phyloP scores from a whole-genome alignment of 345 rosid species.

The Moringa oleifera region DNA sequence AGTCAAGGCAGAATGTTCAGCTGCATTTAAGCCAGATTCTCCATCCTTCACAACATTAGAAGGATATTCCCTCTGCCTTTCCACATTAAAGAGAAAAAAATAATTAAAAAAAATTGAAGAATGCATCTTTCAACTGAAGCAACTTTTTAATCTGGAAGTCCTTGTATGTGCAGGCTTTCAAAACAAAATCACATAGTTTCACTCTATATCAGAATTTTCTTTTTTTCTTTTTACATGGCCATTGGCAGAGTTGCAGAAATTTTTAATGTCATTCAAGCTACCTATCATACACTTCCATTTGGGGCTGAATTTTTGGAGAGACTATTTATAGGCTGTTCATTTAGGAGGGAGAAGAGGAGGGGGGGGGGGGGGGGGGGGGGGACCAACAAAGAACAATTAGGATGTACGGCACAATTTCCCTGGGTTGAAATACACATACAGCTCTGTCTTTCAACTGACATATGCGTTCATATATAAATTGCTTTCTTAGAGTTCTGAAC shows the following conservation, averaged over 20 bases:
- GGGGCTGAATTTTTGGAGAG: conserved; percentile 8
- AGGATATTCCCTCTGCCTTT: conserved; percentile 23
- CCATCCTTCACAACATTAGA: conserved; percentile 7
- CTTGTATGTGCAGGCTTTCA: conserved; percentile 13
- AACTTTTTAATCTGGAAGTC: conserved; percentile 17
- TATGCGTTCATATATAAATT: background rate
- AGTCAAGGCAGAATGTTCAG: conserved; percentile 36
- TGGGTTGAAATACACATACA: background rate
- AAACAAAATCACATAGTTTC: conserved; percentile 23
- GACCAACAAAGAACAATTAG: background rate
- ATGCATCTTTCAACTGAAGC: conserved; percentile 9
- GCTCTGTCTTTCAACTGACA: too few species aligned
- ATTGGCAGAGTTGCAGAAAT: conserved; percentile 1
- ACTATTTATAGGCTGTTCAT: conserved; percentile 12
- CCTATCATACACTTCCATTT: conserved; percentile 7
- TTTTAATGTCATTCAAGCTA: conserved; percentile 12
- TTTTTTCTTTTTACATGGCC: conserved; percentile 10
- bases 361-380: too few species aligned
- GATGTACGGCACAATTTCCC: background rate
- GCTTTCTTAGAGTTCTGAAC: background rate
- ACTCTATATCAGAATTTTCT: conserved; percentile 17
- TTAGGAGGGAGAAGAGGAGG: conserved; percentile 4
- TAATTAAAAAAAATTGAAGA: conserved; percentile 16
- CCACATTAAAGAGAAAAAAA: conserved; percentile 22
- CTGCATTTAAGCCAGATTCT: conserved; percentile 21